These are phyloP conservation scores for Sphagnum tenellum DNA, from an alignment of 225 moss, liverwort and hornwort species.

Conservation along the genomic window DNA sequence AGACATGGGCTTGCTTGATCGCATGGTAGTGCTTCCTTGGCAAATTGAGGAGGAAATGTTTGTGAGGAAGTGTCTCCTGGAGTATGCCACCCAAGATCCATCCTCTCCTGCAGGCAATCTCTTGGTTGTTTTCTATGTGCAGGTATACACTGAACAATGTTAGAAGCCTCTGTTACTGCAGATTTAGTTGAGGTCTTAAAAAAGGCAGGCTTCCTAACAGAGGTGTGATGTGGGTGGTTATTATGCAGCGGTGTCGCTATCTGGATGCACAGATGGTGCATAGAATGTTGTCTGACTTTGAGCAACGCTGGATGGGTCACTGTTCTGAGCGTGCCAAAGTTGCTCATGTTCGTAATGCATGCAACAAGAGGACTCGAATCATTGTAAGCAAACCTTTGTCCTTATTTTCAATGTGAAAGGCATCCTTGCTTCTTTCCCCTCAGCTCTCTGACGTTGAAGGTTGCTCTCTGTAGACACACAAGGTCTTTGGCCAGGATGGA, in stretches of 20 bases:
- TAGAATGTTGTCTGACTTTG: slow-evolving; percentile 48
- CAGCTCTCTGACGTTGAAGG: no score
- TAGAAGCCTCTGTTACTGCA: no score
- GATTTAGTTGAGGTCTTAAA: no score
- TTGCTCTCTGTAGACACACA: no score
- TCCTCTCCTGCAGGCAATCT: slow-evolving; percentile 73
- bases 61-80: slow-evolving; percentile 68
- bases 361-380: slow-evolving; percentile 61
- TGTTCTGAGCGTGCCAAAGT: slow-evolving; percentile 52
- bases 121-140: slow-evolving; percentile 71
- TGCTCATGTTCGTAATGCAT: slow-evolving; percentile 41
- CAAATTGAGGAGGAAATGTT: slow-evolving; percentile 77
- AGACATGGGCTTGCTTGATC: slow-evolving; percentile 44
- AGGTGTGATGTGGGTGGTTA: not conserved
- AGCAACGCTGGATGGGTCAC: slow-evolving; percentile 44
- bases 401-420: no score
- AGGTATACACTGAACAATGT: slow-evolving; percentile 27
- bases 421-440: no score
- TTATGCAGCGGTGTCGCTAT: slow-evolving; percentile 59
- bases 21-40: slow-evolving; percentile 83
- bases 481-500: no score
- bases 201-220: not conserved
- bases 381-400: slow-evolving; percentile 36
- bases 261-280: slow-evolving; percentile 69
- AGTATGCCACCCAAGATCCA: slow-evolving; percentile 72